Percentiles rank a stretch among this genome's conserved stretches.
Evolutionary conservation across 305 asterid genomes (phyloP).

Genomic region (Euphrasia arctica): DNA sequence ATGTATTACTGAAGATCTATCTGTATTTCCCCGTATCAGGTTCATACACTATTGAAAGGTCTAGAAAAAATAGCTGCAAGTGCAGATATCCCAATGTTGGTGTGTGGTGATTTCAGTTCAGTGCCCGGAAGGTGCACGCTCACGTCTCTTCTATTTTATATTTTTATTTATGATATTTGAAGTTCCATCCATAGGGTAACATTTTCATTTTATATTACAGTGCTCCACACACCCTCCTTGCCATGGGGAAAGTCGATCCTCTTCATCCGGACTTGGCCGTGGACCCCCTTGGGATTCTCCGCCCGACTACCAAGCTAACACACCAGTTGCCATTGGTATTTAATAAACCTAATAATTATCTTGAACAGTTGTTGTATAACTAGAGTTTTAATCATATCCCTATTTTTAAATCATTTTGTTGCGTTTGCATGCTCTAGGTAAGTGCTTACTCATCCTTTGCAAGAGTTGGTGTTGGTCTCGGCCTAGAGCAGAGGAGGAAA

Average conservation of each 20-base stretch:
- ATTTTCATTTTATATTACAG: slow-evolving; percentile 37
- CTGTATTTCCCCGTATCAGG: slow-evolving; percentile 18
- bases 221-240: slow-evolving; percentile 97
- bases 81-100: slow-evolving; percentile 97
- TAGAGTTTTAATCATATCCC: not conserved
- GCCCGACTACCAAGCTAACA: slow-evolving; percentile 58
- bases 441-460: slow-evolving; percentile 97
- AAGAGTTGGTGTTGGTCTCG: slow-evolving; percentile 66
- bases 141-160: slow-evolving; percentile 11
- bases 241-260: slow-evolving; percentile 94
- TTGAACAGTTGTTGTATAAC: not conserved
- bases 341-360: slow-evolving; percentile 7
- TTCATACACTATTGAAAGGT: slow-evolving; percentile 91
- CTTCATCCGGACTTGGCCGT: slow-evolving; percentile 69
- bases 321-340: slow-evolving; percentile 90
- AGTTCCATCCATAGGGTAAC: not conserved
- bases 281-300: slow-evolving; percentile 87
- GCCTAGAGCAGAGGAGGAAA: slow-evolving; percentile 81
- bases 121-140: slow-evolving; percentile 80
- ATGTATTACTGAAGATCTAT: not conserved
- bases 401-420: slow-evolving; percentile 12
- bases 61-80: slow-evolving; percentile 95
- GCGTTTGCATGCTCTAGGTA: slow-evolving; percentile 44
- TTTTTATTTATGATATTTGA: not conserved
- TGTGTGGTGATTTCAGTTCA: slow-evolving; percentile 96